These are phyloP conservation scores for Melanomma pulvis-pyrius DNA, from an alignment of 495 filamentous ascomycete genomes.

Conservation along the genomic window DNA sequence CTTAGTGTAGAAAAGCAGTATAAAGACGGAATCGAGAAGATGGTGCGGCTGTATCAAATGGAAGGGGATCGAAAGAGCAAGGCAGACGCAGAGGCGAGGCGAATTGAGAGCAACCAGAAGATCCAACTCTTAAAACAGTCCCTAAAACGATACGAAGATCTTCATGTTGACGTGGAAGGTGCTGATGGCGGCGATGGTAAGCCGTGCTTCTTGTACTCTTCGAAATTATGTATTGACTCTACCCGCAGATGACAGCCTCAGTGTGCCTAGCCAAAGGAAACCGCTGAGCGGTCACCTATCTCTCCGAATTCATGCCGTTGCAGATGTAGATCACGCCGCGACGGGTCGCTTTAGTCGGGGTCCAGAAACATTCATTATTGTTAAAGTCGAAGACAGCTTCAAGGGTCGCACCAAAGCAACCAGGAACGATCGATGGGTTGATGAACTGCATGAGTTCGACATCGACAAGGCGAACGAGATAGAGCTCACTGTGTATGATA, in stretches of 20 bases:
- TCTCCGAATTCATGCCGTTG: conserved; percentile 82
- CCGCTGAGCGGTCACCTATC: conserved; percentile 87
- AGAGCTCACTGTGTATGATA: conserved; percentile 96
- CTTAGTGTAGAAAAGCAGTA: conserved; percentile 99
- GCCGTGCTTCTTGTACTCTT: neutral
- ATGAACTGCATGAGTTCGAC: conserved; percentile 84
- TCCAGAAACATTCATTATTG: conserved; percentile 90
- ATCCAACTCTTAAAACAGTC: conserved; percentile 95
- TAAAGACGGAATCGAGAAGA: conserved; percentile 98
- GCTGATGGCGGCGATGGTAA: conserved; percentile 83
- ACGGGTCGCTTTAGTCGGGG: conserved; percentile 83
- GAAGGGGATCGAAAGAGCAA: conserved; percentile 97
- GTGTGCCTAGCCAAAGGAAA: conserved; percentile 89
- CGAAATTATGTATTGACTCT: neutral
- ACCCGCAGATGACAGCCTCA: conserved; percentile 87
- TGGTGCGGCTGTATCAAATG: conserved; percentile 96
- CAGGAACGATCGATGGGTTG: conserved; percentile 84
- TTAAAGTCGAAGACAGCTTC: conserved; percentile 93
- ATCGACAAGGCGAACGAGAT: conserved; percentile 99
- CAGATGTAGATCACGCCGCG: conserved; percentile 92
- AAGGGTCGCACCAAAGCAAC: conserved; percentile 87
- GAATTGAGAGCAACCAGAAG: conserved; percentile 95
- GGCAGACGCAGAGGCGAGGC: conserved; percentile 82
- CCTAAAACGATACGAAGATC: conserved; percentile 93
- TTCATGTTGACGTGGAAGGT: conserved; percentile 92